These are phyloP conservation scores for Populus euphratica DNA, from an alignment of 345 rosid species.

Conservation along the genomic window DNA sequence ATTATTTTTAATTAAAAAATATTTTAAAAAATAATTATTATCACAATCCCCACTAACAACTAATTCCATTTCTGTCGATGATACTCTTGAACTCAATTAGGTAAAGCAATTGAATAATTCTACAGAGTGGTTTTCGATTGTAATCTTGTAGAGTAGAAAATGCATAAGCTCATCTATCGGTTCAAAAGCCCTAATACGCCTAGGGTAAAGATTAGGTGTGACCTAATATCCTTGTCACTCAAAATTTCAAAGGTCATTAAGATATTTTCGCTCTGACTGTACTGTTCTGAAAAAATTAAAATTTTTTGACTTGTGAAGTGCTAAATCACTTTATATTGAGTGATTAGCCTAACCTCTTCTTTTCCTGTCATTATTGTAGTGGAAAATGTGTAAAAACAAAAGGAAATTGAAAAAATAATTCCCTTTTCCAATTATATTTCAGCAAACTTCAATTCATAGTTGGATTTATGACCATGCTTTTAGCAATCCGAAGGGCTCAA, in stretches of 20 bases:
- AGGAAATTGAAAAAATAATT: too few relatives aligned
- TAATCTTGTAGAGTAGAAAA: background rate
- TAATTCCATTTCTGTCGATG: background rate
- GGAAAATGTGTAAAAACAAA: background rate
- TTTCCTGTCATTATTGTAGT: background rate
- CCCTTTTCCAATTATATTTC: too few relatives aligned
- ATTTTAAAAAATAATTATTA: too few relatives aligned
- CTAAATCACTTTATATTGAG: background rate
- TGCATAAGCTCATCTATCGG: background rate
- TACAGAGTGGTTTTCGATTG: background rate
- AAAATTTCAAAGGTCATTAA: background rate
- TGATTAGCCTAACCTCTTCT: background rate
- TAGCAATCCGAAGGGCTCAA: too few relatives aligned
- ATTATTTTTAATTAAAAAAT: too few relatives aligned
- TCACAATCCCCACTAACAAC: too few relatives aligned
- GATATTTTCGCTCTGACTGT: background rate
- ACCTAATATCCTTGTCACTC: background rate
- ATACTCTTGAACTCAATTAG: background rate
- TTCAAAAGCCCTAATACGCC: background rate
- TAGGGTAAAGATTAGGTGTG: constrained; percentile 1
- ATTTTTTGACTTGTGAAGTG: background rate
- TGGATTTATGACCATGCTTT: too few relatives aligned
- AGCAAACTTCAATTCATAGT: too few relatives aligned
- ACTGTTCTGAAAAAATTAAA: background rate
- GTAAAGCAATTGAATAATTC: background rate